Base-by-base conservation (phyloP, 2,329 filamentous ascomycete genomes). In the Lithohypha guttulata region DNA sequence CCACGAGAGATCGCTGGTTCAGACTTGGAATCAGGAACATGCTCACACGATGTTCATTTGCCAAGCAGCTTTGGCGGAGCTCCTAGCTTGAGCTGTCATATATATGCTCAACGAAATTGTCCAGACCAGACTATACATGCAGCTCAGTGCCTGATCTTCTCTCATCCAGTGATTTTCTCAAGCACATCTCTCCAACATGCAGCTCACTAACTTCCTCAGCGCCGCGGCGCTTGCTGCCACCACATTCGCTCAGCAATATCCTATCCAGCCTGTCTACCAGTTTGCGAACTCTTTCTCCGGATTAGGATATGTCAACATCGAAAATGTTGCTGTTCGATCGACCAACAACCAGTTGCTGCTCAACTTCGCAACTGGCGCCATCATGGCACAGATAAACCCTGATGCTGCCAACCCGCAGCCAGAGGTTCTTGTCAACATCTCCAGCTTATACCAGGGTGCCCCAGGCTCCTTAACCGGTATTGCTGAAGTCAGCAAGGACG, bases 391-490 rank as follows among this genome's bases (percentile, higher is more conserved):
- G 23, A 25, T 25, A 8, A n/a, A 25, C 23, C 23, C 23, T 7
- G 23, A 25, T 25, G 23, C 23, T n/a, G 7, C 23, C 23, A 25
- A 25, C 23, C n/a, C 23, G n/a, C 6, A 29, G n/a, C 6, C 27
- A 29, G 27, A 6, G 6, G 5, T 29, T 29, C 6, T 29, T 29
- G 27, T 13, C 6, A 29, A 29, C 27, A 11, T 29, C 6, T 13
- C 30, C 7, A 33, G 17, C 17, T 18, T 33, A 8, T 10, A 15
- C 30, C 11, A 20, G 11, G 14, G 30, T 17, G 20, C 14, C 10
- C 34, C 34, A 7, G 20, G 21, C 8, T 38, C 46, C 13, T 36
- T 51, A 6, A 45, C 34, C 6, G 50, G 50, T 2, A 52, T 52
- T 20, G 41, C 48, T n/a, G 26, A 47, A 13, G 42, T 45, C 9